Evolutionary conservation across 352 stramenopile species (phyloP), one percentile per base, ranked within the genome.

Genomic region (Pythium sp.): DNA sequence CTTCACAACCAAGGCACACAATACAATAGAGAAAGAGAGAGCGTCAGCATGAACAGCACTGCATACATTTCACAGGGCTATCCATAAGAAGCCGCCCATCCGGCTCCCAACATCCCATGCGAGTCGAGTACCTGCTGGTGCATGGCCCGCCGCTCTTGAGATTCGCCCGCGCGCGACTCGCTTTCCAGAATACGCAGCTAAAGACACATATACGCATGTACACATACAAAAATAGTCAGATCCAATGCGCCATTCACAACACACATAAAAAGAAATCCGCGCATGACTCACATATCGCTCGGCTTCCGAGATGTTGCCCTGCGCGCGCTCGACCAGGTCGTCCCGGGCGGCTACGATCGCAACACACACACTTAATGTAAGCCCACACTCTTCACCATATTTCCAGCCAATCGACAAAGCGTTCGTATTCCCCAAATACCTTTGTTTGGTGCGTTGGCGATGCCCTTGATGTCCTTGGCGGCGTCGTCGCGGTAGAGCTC

Each of bases 401-500:
- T 3, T 5, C 30, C 30, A 32, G 11, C 18, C 32, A 32, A 43
- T 7, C 15, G 38, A 2, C 28, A 22, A 41, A 22, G 43, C 18
- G 43, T 12, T 20, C 18, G 15, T 49, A 12, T 43, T 5, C 2
- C 18, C 5, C 6, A 12, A 32, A 6, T 15, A 80, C 73, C 62
- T 58, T 77, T 62, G 59, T 58, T 70, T 15, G 70, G 30, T 15
- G 85, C 83, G 58, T 84, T 85, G 20, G 76, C 38, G 38, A 91
- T 81, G 59, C 72, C 65, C 72, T 86, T 85, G 68, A 93, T 91
- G 70, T 92, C 84, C 57, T 78, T 61, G 71, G 86, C 84, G 28
- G 84, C 86, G 58, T 93, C 86, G 54, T 93, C 86, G 64, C 86
- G 84, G 67, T 84, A 93, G 68, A 92, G 86, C 64, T 93, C 83